These are phyloP conservation scores for Colletotrichum eleusines DNA, from an alignment of 2,329 filamentous ascomycete genomes.

Conservation along the genomic window DNA sequence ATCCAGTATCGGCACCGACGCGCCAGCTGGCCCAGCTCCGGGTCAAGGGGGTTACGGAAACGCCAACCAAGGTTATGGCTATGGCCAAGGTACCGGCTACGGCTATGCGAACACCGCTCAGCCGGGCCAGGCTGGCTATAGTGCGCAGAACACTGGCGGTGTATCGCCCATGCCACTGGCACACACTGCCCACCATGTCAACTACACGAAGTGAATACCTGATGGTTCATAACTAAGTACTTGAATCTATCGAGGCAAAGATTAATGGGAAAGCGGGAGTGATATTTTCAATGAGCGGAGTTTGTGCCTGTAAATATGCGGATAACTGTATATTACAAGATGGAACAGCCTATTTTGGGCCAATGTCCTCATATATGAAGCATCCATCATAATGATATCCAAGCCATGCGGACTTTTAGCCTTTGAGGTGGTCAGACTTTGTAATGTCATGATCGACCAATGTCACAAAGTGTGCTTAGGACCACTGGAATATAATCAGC, in stretches of 20 bases:
- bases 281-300: not conserved
- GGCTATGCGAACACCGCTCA: conserved; percentile 29
- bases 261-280: not conserved
- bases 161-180: not conserved
- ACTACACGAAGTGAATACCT: not conserved
- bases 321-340: not conserved
- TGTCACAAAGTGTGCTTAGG: too few relatives aligned
- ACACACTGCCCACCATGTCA: not conserved
- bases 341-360: not conserved
- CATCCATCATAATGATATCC: not conserved
- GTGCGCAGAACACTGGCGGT: conserved; percentile 4
- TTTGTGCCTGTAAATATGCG: not conserved
- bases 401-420: too few relatives aligned
- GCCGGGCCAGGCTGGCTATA: conserved; percentile 25
- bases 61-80: conserved; percentile 16
- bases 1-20: conserved; percentile 26
- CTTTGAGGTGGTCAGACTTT: too few relatives aligned
- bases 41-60: not conserved
- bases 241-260: not conserved
- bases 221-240: not conserved
- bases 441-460: too few relatives aligned
- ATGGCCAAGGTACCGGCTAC: conserved; percentile 27
- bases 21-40: not conserved
- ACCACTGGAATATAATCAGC: too few relatives aligned
- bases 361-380: not conserved